These are phyloP conservation scores for Selenicereus undatus DNA, from an alignment of 148 eudicot genomes.

Conservation along the genomic window DNA sequence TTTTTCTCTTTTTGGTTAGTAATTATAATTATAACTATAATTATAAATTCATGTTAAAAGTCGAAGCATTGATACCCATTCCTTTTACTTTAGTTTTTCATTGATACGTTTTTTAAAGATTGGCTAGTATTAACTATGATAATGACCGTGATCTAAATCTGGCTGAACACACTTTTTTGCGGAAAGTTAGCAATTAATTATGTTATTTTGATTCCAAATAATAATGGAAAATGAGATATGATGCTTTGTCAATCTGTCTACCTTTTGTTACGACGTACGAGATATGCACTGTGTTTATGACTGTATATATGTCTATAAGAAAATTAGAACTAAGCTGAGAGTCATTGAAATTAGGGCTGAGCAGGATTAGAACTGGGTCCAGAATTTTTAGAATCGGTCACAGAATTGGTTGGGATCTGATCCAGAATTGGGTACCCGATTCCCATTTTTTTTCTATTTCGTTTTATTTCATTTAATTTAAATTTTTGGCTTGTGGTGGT, in stretches of 20 bases:
- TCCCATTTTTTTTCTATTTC: no score
- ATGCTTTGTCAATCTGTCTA: not conserved
- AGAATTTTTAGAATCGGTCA: no score
- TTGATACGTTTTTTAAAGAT: not conserved
- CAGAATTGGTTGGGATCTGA: no score
- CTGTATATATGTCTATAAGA: no score
- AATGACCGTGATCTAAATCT: not conserved
- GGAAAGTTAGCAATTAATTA: not conserved
- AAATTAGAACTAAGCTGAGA: no score
- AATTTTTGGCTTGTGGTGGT: no score
- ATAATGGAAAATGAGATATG: not conserved
- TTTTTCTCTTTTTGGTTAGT: not conserved
- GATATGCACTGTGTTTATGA: not conserved
- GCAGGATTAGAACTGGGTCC: no score
- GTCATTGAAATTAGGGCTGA: no score
- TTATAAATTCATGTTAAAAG: not conserved
- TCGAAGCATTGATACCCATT: conserved; percentile 10
- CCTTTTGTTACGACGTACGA: not conserved
- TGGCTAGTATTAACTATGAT: not conserved
- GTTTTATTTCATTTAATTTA: no score
- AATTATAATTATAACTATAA: not conserved
- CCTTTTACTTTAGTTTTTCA: not conserved
- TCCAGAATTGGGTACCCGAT: no score
- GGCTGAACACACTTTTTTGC: not conserved
- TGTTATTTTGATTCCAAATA: not conserved